Evolutionary conservation across 768 basidiomycete species (phyloP).

Genomic region (Tylopilus sp.): DNA sequence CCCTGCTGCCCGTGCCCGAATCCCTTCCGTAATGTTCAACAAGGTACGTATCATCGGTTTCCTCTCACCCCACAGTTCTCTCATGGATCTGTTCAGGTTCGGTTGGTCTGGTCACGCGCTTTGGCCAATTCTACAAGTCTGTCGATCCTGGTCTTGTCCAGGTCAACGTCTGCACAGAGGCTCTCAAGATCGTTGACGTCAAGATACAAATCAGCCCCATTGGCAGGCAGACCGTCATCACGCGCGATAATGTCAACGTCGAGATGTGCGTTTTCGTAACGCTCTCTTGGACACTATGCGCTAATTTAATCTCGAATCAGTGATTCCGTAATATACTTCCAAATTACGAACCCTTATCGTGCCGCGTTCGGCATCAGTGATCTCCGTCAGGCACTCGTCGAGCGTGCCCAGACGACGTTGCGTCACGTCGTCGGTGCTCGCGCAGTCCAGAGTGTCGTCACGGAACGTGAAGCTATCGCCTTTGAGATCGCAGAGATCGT

Average conservation of each 20-base stretch:
- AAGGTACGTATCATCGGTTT: slow-evolving; percentile 49
- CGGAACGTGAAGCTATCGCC: slow-evolving; percentile 95
- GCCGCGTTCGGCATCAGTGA: slow-evolving; percentile 93
- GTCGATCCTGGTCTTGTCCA: slow-evolving; percentile 91
- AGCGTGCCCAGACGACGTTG: slow-evolving; percentile 90
- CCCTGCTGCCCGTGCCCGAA: slow-evolving; percentile 86
- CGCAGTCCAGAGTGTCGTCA: slow-evolving; percentile 92
- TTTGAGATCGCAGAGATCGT: slow-evolving; percentile 97
- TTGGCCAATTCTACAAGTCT: slow-evolving; percentile 95
- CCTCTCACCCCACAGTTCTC: slow-evolving; percentile 7
- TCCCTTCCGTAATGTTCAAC: slow-evolving; percentile 80
- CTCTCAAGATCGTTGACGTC: slow-evolving; percentile 83
- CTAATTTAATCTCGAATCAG: slow-evolving; percentile 38
- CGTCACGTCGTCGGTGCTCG: slow-evolving; percentile 97
- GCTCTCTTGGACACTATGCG: neutral
- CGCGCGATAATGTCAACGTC: slow-evolving; percentile 94
- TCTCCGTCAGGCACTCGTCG: slow-evolving; percentile 78
- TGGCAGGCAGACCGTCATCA: slow-evolving; percentile 86
- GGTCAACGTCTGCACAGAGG: slow-evolving; percentile 93
- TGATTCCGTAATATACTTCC: slow-evolving; percentile 92
- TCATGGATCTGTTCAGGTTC: slow-evolving; percentile 44
- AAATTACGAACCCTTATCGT: slow-evolving; percentile 85
- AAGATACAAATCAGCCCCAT: slow-evolving; percentile 93
- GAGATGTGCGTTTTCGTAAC: slow-evolving; percentile 59
- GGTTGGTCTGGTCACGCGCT: slow-evolving; percentile 88